A percentile compares a stretch with the other conserved stretches of the same genome.
phyloP scores from a whole-genome alignment of 805 yeast genomes.

The Candida berthetii region DNA sequence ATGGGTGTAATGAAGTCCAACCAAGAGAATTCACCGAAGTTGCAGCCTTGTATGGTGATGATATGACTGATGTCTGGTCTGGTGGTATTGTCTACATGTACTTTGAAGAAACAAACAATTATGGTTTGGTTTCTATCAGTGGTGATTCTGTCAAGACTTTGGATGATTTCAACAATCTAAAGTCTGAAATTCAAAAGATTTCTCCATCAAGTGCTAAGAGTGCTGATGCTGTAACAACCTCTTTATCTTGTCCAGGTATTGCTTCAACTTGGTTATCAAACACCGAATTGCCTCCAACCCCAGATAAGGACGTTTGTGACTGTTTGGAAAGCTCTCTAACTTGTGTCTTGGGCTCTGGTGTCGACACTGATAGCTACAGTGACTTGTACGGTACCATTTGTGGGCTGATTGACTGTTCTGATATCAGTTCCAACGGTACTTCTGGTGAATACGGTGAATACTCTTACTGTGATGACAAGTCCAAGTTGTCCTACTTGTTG shows the following conservation, averaged over 20 bases:
- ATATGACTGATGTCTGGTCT: conserved; percentile 89
- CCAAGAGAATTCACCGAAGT: conserved; percentile 82
- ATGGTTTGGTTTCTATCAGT: conserved; percentile 65
- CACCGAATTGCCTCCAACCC: conserved; percentile 71
- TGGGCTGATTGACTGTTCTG: conserved; percentile 51
- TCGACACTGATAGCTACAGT: conserved; percentile 48
- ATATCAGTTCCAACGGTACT: conserved; percentile 53
- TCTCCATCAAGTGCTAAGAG: conserved; percentile 41
- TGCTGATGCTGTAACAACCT: conserved; percentile 28
- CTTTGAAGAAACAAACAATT: conserved; percentile 76
- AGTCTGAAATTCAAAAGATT: conserved; percentile 45
- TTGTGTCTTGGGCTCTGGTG: conserved; percentile 56
- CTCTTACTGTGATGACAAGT: conserved; percentile 68
- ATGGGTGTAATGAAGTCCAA: conserved; percentile 70
- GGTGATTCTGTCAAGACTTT: conserved; percentile 50
- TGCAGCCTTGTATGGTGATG: conserved; percentile 50
- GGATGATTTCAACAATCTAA: conserved; percentile 51
- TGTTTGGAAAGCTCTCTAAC: conserved; percentile 46
- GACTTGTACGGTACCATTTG: conserved; percentile 56
- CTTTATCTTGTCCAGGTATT: conserved; percentile 42
- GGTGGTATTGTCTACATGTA: conserved; percentile 94
- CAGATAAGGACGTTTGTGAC: conserved; percentile 57
- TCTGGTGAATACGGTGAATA: conserved; percentile 66
- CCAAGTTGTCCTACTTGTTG: conserved; percentile 60
- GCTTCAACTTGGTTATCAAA: conserved; percentile 62